phyloP scores from a whole-genome alignment of 805 yeast genomes.

The Metschnikowia colocasiae region DNA sequence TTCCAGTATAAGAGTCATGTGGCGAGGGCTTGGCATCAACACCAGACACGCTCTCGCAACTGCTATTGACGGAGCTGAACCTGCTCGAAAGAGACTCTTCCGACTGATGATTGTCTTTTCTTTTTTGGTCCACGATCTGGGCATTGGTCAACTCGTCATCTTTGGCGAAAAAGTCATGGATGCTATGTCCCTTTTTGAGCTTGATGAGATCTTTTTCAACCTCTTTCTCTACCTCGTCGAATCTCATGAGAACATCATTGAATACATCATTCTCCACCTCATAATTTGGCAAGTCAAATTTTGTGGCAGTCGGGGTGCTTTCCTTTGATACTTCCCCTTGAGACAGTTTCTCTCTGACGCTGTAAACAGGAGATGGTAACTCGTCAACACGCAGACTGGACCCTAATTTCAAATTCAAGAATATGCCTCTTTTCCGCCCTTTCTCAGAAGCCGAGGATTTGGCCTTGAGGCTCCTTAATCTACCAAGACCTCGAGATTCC shows the following conservation, averaged over 20 bases:
- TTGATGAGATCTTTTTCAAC: slow-evolving; percentile 15
- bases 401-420: slow-evolving; percentile 5
- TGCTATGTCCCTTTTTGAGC: slow-evolving; percentile 7
- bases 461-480: background rate
- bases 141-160: slow-evolving; percentile 42
- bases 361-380: slow-evolving; percentile 7
- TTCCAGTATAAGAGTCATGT: background rate
- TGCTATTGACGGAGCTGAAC: slow-evolving; percentile 3
- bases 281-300: slow-evolving; percentile 15
- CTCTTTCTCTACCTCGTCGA: slow-evolving; percentile 19
- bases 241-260: slow-evolving; percentile 16
- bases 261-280: slow-evolving; percentile 16
- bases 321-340: background rate
- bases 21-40: background rate
- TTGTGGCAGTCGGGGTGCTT: background rate
- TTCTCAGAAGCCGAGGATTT: background rate
- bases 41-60: slow-evolving; percentile 1
- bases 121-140: slow-evolving; percentile 39
- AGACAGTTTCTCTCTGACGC: slow-evolving; percentile 4
- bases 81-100: slow-evolving; percentile 15
- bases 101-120: slow-evolving; percentile 24
- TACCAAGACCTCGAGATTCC: background rate
- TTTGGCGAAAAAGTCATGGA: slow-evolving; percentile 28
- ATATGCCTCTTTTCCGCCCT: background rate
- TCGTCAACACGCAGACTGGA: slow-evolving; percentile 3